Evolutionary conservation across 352 stramenopile genomes (phyloP).

Genomic region (Thalassiosira exigua): DNA sequence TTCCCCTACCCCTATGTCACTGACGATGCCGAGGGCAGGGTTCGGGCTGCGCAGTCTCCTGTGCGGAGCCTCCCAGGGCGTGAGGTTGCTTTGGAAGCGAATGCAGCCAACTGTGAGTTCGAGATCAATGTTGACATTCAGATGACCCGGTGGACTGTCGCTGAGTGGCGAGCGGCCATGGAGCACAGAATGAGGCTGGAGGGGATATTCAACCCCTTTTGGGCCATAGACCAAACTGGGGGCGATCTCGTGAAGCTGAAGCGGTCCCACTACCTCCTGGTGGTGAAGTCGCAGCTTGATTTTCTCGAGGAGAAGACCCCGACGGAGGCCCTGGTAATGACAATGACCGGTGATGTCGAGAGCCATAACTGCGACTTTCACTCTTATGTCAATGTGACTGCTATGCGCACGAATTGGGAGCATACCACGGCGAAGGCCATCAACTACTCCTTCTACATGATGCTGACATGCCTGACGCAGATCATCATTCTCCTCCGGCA

Average conservation of each 20-base stretch:
- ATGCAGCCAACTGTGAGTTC: slow-evolving; percentile 80
- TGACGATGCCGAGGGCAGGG: slow-evolving; percentile 69
- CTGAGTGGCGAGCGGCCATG: slow-evolving; percentile 64
- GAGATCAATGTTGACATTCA: slow-evolving; percentile 80
- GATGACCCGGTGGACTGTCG: slow-evolving; percentile 68
- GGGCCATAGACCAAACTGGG: slow-evolving; percentile 10
- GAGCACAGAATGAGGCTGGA: slow-evolving; percentile 50
- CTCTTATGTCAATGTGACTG: slow-evolving; percentile 77
- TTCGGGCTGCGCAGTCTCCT: slow-evolving; percentile 52
- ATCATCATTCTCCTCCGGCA: slow-evolving; percentile 84
- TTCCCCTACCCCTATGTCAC: slow-evolving; percentile 74
- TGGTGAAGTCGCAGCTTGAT: slow-evolving; percentile 52
- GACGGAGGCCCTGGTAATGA: slow-evolving; percentile 74
- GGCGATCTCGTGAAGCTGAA: slow-evolving; percentile 28
- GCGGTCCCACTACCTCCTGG: slow-evolving; percentile 50
- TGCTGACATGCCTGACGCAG: slow-evolving; percentile 83
- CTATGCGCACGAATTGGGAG: slow-evolving; percentile 82
- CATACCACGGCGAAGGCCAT: slow-evolving; percentile 79
- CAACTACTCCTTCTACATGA: slow-evolving; percentile 87
- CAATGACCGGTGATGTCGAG: slow-evolving; percentile 72
- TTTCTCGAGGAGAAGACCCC: slow-evolving; percentile 46
- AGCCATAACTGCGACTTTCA: slow-evolving; percentile 78
- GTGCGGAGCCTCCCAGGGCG: slow-evolving; percentile 50
- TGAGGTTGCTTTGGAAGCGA: slow-evolving; percentile 69
- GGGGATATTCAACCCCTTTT: slow-evolving; percentile 50